phyloP scores from a whole-genome alignment of 2,329 filamentous ascomycete genomes.

The Tolypocladium paradoxum region DNA sequence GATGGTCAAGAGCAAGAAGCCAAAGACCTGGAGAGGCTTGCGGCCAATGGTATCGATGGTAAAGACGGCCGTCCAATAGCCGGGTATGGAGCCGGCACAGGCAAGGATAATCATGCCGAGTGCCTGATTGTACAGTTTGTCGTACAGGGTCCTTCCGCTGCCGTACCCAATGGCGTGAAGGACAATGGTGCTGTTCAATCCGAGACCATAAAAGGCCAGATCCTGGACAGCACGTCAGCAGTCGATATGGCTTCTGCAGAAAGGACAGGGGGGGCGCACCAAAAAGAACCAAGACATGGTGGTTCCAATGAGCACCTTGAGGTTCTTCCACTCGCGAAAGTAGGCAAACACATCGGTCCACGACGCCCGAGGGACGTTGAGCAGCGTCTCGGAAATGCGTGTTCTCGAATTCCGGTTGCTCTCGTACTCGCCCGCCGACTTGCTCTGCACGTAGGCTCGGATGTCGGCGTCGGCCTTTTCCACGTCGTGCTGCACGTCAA shows the following conservation, averaged over 20 bases:
- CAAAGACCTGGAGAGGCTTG: slow-evolving; percentile 61
- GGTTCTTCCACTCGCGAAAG: slow-evolving; percentile 59
- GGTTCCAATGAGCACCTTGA: slow-evolving; percentile 63
- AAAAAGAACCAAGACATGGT: slow-evolving; percentile 76
- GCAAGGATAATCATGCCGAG: slow-evolving; percentile 69
- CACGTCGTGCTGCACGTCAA: slow-evolving; percentile 66
- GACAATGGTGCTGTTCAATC: slow-evolving; percentile 66
- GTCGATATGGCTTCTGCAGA: background rate
- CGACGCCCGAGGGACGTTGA: slow-evolving; percentile 57
- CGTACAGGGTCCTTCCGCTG: slow-evolving; percentile 51
- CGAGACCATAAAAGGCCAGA: slow-evolving; percentile 57
- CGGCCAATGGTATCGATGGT: slow-evolving; percentile 66
- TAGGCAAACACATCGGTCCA: slow-evolving; percentile 58
- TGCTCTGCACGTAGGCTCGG: slow-evolving; percentile 44
- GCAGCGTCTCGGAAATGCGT: slow-evolving; percentile 37
- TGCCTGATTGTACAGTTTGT: slow-evolving; percentile 60
- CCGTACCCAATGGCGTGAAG: slow-evolving; percentile 63
- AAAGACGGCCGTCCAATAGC: slow-evolving; percentile 68
- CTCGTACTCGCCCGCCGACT: slow-evolving; percentile 36
- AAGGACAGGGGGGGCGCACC: slow-evolving; percentile 17
- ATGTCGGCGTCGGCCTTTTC: slow-evolving; percentile 67
- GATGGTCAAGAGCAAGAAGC: slow-evolving; percentile 50
- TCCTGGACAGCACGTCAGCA: slow-evolving; percentile 34
- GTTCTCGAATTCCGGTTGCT: slow-evolving; percentile 39
- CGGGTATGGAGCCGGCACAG: slow-evolving; percentile 67